These are phyloP conservation scores for Ceratocystis lukuohia DNA, from an alignment of 2,329 filamentous ascomycete genomes.

Conservation along the genomic window DNA sequence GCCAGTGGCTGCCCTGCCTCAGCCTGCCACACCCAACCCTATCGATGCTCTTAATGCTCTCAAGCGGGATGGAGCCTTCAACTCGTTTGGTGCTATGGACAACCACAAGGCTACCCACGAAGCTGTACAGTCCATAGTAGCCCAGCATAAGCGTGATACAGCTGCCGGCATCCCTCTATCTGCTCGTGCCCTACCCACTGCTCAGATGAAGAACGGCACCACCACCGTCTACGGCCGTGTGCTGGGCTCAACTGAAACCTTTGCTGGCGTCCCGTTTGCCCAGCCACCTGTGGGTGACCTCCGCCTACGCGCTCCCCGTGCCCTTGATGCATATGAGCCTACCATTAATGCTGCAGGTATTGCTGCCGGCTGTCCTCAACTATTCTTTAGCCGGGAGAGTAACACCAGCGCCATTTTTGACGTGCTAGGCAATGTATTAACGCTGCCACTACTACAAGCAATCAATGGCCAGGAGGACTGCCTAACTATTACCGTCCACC, in stretches of 20 bases:
- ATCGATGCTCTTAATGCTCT: slow-evolving; percentile 8
- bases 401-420: slow-evolving; percentile 26
- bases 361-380: slow-evolving; percentile 45
- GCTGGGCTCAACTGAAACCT: slow-evolving; percentile 36
- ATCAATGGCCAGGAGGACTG: slow-evolving; percentile 38
- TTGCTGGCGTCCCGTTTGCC: slow-evolving; percentile 52
- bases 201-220: not conserved
- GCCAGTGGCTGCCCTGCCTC: slow-evolving; percentile 3
- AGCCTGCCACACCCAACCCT: slow-evolving; percentile 1
- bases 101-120: slow-evolving; percentile 2
- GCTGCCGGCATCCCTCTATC: slow-evolving; percentile 13
- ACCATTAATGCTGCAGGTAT: slow-evolving; percentile 37
- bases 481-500: slow-evolving; percentile 35
- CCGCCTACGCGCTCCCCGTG: slow-evolving; percentile 46
- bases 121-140: slow-evolving; percentile 6
- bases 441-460: slow-evolving; percentile 34
- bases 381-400: slow-evolving; percentile 34
- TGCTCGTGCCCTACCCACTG: slow-evolving; percentile 3
- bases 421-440: slow-evolving; percentile 29
- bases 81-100: not conserved
- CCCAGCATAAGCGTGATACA: slow-evolving; percentile 4
- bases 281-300: slow-evolving; percentile 44
- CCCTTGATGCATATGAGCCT: slow-evolving; percentile 36
- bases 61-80: not conserved
- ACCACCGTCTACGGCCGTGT: slow-evolving; percentile 22